Conservation (phyloP, 495 filamentous ascomycete genomes). For the Extremus antarcticus region DNA sequence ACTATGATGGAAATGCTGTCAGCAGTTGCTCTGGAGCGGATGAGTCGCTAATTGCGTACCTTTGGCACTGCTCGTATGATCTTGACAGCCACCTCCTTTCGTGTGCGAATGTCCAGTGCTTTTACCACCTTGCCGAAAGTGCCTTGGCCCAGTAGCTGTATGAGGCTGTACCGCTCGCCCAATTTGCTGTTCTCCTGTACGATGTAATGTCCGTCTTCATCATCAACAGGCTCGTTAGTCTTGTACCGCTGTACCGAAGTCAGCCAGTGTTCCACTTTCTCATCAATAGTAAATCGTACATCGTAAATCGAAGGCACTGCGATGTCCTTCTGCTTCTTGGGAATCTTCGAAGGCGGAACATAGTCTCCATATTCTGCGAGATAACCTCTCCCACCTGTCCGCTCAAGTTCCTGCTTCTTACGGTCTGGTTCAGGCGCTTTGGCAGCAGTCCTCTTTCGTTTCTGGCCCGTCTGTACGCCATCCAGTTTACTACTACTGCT, state of each 20-base stretch:
- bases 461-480: constrained; percentile 54
- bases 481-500: constrained; percentile 40
- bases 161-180: constrained; percentile 81
- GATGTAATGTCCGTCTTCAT: constrained; percentile 94
- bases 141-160: constrained; percentile 82
- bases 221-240: constrained; percentile 61
- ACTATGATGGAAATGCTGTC: constrained; percentile 27
- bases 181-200: constrained; percentile 71
- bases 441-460: constrained; percentile 68
- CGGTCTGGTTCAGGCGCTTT: constrained; percentile 59
- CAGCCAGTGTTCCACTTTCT: constrained; percentile 21
- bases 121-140: constrained; percentile 98
- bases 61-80: constrained; percentile 97
- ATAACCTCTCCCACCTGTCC: constrained; percentile 53
- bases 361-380: constrained; percentile 68
- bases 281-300: constrained; percentile 48
- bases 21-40: background rate
- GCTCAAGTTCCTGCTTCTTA: constrained; percentile 53
- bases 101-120: constrained; percentile 64
- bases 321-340: constrained; percentile 86
- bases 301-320: constrained; percentile 69
- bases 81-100: constrained; percentile 81
- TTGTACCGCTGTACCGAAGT: constrained; percentile 18
- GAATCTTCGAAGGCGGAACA: constrained; percentile 71
- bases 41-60: constrained; percentile 2